A percentile compares a stretch with the other conserved stretches of the same genome.
Evolutionary conservation across 2,329 filamentous ascomycete species (phyloP).

Genomic region (Hypoxylon sp.): DNA sequence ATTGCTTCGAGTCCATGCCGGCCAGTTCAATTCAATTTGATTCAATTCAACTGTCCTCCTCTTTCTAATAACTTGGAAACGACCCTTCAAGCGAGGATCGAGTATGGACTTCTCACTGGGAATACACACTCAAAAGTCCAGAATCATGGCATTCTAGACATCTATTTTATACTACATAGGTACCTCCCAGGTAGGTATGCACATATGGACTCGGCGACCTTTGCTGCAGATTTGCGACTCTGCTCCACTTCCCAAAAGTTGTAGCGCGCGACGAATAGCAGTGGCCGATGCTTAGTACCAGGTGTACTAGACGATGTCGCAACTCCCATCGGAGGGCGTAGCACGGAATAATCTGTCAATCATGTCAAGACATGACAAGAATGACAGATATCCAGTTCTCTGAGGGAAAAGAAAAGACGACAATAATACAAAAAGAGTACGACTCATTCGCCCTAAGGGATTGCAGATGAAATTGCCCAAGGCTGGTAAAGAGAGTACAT

Average conservation of each 20-base stretch:
- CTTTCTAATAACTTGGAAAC: not conserved
- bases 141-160: constrained; percentile 7
- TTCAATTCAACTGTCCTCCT: no score
- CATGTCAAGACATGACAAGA: constrained; percentile 1
- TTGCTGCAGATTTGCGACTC: constrained; percentile 15
- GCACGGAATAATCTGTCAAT: constrained; percentile 24
- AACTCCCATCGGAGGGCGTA: constrained; percentile 30
- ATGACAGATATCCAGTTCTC: not conserved
- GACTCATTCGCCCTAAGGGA: no score
- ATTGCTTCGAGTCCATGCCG: constrained; percentile 82
- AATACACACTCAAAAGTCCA: not conserved
- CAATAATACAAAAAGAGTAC: not conserved
- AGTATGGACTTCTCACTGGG: not conserved
- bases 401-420: not conserved
- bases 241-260: constrained; percentile 27
- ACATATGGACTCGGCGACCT: constrained; percentile 6
- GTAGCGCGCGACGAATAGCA: constrained; percentile 10
- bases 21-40: not conserved
- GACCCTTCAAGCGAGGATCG: not conserved
- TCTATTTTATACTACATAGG: constrained; percentile 15
- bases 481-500: no score
- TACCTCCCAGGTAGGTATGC: no score
- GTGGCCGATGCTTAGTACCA: constrained; percentile 2
- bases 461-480: no score
- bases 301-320: not conserved